Conservation (phyloP, 2,329 filamentous ascomycete species). For the Verticillium albo-atrum region DNA sequence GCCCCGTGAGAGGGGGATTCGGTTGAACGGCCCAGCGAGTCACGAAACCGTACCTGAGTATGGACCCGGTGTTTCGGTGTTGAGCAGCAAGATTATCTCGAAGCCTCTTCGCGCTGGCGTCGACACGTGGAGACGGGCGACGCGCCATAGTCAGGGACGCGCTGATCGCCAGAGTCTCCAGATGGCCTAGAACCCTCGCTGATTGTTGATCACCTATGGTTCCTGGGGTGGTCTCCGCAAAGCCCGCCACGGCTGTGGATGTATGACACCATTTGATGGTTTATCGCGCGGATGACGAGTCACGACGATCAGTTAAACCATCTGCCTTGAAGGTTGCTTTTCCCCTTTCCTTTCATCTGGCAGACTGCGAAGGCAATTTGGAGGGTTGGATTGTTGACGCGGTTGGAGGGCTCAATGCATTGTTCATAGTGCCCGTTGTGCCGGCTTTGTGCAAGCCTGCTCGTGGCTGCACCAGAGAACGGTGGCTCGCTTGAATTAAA, state of each 20-base stretch:
- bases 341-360: not conserved
- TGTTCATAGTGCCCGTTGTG: not conserved
- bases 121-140: not conserved
- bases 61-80: not conserved
- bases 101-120: not conserved
- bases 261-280: not conserved
- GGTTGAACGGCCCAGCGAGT: not conserved
- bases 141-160: not conserved
- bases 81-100: not conserved
- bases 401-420: not conserved
- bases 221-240: not conserved
- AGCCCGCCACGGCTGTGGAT: not conserved
- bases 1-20: not conserved
- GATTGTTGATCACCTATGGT: not conserved
- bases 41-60: not conserved
- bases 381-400: not conserved
- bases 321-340: not conserved
- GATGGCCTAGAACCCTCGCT: not conserved
- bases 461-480: not conserved
- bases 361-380: not conserved
- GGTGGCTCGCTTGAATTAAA: conserved; percentile 8
- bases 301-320: not conserved
- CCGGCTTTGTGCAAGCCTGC: not conserved
- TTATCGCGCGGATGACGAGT: not conserved
- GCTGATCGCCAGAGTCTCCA: not conserved